Evolutionary conservation across 225 moss, liverwort and hornwort species (phyloP), one percentile per base, ranked within the genome.

Genomic region (Thuidium tamariscinum): DNA sequence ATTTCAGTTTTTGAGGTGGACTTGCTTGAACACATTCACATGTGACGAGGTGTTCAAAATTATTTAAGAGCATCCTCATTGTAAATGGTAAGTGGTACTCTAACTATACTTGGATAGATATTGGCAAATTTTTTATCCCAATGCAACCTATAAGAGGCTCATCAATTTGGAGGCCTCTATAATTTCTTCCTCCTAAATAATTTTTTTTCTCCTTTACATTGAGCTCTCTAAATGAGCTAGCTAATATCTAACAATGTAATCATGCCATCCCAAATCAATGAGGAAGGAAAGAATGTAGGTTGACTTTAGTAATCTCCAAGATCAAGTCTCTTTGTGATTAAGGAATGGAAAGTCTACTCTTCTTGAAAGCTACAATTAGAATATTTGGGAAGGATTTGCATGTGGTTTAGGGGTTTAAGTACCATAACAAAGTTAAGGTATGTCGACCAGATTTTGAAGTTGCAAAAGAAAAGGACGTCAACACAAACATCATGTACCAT

Each of bases 371-470:
- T 34, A 2, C 1, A 34, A 1, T 34, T 16, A 0, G 7, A 4
- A 34, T 2, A 34, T 0, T 18, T 34, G 3, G 18, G 1, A 10
- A 64, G 10, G 18, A 0, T 64, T 64, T 32, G 4, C 1, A 63
- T 1, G 32, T 62, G 63, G 63, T 17, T 65, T 65, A n/a, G 13
- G 13, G 4, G 27, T 60, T 14, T 6, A 61, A 61, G 3, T 29
- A 29, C 0, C 2, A 0, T 61, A 0, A 11, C 1, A 29, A 5
- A 14, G 7, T 29, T 61, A 14, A 61, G 14, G 23, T 1, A 1
- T 5, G 7, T 61, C 3, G 26, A 2, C 4, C 1, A 12, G 3
- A 1, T 3, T 3, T 29, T 61, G 61, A 27, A 61, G 27, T 13
- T 12, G 13, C 6, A 61, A 29, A 29, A 29, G 14, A 7, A 6